Evolutionary conservation across 768 basidiomycete species (phyloP).

Genomic region (Leucogyrophana mollusca): DNA sequence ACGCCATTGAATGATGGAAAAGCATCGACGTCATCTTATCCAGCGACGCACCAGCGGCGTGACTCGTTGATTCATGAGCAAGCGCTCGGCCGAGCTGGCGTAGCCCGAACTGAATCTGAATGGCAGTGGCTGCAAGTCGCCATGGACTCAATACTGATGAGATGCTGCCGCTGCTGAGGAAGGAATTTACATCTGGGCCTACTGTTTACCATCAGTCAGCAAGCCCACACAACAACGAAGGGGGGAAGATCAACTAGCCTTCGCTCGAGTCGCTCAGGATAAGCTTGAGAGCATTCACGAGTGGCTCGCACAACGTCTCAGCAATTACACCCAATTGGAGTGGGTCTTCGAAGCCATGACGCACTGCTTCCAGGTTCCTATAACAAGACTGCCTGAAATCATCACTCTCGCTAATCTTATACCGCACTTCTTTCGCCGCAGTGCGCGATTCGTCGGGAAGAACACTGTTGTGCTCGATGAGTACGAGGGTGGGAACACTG

Average conservation of each 20-base stretch:
- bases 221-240: background rate
- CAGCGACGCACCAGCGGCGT: slow-evolving; percentile 58
- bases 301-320: slow-evolving; percentile 55
- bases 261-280: slow-evolving; percentile 64
- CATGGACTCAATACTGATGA: slow-evolving; percentile 75
- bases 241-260: slow-evolving; percentile 37
- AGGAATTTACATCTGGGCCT: slow-evolving; percentile 43
- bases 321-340: slow-evolving; percentile 47
- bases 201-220: slow-evolving; percentile 7
- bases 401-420: slow-evolving; percentile 55
- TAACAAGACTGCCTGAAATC: slow-evolving; percentile 79
- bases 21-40: slow-evolving; percentile 66
- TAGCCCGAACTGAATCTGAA: slow-evolving; percentile 74
- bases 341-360: slow-evolving; percentile 65
- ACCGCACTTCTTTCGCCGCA: slow-evolving; percentile 51
- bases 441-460: slow-evolving; percentile 50
- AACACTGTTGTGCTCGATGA: slow-evolving; percentile 60
- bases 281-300: slow-evolving; percentile 64
- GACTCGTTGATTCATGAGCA: slow-evolving; percentile 47
- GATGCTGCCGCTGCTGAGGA: slow-evolving; percentile 59
- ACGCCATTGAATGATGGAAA: slow-evolving; percentile 71
- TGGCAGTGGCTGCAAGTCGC: slow-evolving; percentile 79
- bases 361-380: slow-evolving; percentile 69
- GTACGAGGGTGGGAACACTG: slow-evolving; percentile 67
- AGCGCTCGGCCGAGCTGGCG: slow-evolving; percentile 72